Conservation (phyloP, 2,329 filamentous ascomycete genomes). For the Colletotrichum sansevieriae region DNA sequence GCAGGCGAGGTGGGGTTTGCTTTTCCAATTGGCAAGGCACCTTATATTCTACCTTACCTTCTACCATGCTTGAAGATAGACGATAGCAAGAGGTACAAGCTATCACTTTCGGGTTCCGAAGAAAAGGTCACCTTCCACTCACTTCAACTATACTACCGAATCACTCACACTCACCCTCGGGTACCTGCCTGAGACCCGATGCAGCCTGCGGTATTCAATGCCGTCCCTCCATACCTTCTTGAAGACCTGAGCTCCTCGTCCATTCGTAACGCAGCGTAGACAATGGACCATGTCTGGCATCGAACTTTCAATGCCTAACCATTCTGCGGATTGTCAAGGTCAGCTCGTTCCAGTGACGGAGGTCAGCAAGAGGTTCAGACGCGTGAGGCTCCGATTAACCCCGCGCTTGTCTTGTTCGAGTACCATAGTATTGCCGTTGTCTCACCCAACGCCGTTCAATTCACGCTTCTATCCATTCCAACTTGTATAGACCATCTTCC, state of each 20-base stretch:
- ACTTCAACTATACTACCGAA: too few species aligned
- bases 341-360: background rate
- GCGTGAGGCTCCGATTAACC: slow-evolving; percentile 7
- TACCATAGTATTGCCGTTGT: background rate
- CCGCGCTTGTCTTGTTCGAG: slow-evolving; percentile 4
- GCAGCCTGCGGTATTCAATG: background rate
- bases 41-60: background rate
- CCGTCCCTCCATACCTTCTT: background rate
- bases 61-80: background rate
- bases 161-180: background rate
- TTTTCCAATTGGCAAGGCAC: too few species aligned
- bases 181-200: background rate
- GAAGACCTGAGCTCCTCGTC: too few species aligned
- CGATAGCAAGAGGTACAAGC: slow-evolving; percentile 26
- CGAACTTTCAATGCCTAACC: background rate
- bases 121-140: too few species aligned
- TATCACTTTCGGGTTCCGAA: background rate
- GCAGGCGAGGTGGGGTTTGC: slow-evolving; percentile 37
- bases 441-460: slow-evolving; percentile 32
- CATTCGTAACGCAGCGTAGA: background rate
- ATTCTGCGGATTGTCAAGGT: too few species aligned
- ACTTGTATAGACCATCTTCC: background rate
- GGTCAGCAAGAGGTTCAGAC: background rate
- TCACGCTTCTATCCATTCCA: background rate
- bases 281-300: slow-evolving; percentile 1